Evolutionary conservation across 2,329 filamentous ascomycete species (phyloP).

Genomic region (Colletotrichum neosansevieriae): DNA sequence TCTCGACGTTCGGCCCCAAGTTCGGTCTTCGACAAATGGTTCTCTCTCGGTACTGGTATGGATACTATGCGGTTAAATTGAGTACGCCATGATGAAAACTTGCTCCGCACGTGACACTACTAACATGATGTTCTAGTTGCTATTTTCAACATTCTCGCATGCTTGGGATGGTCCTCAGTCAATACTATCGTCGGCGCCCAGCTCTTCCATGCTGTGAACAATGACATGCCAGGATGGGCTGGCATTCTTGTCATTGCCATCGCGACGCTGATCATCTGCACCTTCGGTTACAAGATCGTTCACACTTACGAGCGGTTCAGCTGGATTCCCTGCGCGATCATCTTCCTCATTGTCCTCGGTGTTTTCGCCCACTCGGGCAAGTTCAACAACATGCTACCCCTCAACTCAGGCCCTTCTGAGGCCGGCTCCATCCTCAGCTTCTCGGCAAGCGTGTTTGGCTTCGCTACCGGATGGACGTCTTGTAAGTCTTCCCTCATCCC

Average conservation of each 20-base stretch:
- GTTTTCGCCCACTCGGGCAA: constrained; percentile 75
- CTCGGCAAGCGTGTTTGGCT: constrained; percentile 74
- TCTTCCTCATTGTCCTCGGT: constrained; percentile 79
- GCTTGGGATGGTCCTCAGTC: constrained; percentile 80
- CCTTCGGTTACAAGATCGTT: constrained; percentile 81
- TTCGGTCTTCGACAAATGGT: constrained; percentile 86
- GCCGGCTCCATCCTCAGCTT: constrained; percentile 74
- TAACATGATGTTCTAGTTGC: constrained; percentile 62
- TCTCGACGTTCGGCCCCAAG: constrained; percentile 79
- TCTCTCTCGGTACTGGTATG: constrained; percentile 82
- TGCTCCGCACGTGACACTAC: not conserved
- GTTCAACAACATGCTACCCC: constrained; percentile 69
- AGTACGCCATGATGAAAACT: constrained; percentile 57
- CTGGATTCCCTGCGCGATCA: constrained; percentile 79
- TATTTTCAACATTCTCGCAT: constrained; percentile 77
- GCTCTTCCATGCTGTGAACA: constrained; percentile 80
- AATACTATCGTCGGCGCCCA: constrained; percentile 86
- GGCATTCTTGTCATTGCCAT: constrained; percentile 82
- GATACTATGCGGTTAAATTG: constrained; percentile 76
- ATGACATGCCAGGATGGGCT: constrained; percentile 75
- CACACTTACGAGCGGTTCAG: constrained; percentile 82
- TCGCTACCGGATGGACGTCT: constrained; percentile 79
- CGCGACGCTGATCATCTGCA: constrained; percentile 77
- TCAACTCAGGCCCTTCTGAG: constrained; percentile 69
- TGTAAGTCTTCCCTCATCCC: constrained; percentile 45